These are phyloP conservation scores for Linnemannia schmuckeri DNA, from an alignment of 192 early-diverging fungal genomes.

Conservation along the genomic window DNA sequence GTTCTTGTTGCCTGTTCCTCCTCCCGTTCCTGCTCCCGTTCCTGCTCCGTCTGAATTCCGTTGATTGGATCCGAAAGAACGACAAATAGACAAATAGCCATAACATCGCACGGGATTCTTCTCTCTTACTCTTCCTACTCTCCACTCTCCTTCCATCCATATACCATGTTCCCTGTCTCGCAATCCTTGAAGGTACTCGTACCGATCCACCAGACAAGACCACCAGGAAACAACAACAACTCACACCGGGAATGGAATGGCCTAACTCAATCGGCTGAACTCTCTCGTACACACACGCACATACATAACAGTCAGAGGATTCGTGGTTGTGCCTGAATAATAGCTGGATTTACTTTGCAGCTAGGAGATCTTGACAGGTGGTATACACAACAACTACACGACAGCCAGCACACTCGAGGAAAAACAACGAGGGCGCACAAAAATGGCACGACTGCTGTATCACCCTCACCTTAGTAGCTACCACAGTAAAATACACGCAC, in stretches of 20 bases:
- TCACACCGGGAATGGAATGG: neutral
- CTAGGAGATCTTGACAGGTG: neutral
- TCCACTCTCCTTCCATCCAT: constrained; percentile 9
- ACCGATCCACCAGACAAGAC: neutral
- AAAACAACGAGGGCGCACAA: neutral
- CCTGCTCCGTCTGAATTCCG: too few relatives aligned
- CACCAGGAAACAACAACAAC: neutral
- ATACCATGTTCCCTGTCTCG: constrained; percentile 37
- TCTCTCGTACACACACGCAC: neutral
- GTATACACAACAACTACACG: too few relatives aligned
- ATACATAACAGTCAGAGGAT: too few relatives aligned
- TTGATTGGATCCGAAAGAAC: too few relatives aligned
- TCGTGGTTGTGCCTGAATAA: neutral
- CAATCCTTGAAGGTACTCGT: constrained; percentile 30
- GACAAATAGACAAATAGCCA: neutral
- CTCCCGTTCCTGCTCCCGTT: too few relatives aligned
- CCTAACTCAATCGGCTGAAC: too few relatives aligned
- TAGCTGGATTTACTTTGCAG: neutral
- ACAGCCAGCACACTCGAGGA: neutral
- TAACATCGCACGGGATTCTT: neutral
- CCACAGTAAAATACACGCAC: too few relatives aligned
- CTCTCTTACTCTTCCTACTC: neutral
- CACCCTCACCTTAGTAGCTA: too few relatives aligned
- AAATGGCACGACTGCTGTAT: too few relatives aligned
- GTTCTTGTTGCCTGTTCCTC: too few relatives aligned